Base-by-base conservation (phyloP, 192 early-diverging fungal species). In the Backusella circina region DNA sequence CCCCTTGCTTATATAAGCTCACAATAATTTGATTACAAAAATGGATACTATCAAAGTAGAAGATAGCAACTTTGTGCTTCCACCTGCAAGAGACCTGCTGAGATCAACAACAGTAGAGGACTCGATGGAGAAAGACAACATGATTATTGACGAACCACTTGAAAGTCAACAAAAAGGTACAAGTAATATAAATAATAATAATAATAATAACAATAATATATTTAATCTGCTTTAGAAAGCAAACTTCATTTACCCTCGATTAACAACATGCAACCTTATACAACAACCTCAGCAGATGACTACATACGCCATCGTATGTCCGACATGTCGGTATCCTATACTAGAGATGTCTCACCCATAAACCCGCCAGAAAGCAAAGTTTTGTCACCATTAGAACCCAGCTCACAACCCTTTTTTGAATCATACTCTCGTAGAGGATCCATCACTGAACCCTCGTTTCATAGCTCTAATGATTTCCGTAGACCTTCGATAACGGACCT, bases 271-370 rank as follows among this genome's bases (percentile, higher is more conserved):
- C 74, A 70, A n/a, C 70, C 78, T 3, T 75, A 71, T 67, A 70
- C 78, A 65, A 61, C 78, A 1, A 51, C 65, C 12, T 47, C 78
- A 28, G 67, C 75, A 16, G 79, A 80, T 70, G 79, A 80, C 54
- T 76, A 73, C 31, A 65, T 80, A 44, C 79, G 75, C 69, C 79
- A 80, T 70, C 74, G 79, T 13, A 76, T 80, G 75, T 80, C 79
- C 18, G 79, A 76, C 37, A 80, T 80, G 79, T 76, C 71, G 35
- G 57, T 80, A 35, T 73, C 75, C 28, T 31, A 32, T 32, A 21
- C 71, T 10, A 61, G 15, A 31, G 70, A n/a, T 32, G 54, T 71
- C 36, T 77, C 76, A 41, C 76, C 76, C 23, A 39, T n/a, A 72
- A 38, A 57, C 18, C 39, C 37, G 61, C 72, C 32, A 72, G 71